These are phyloP conservation scores for Fusarium anguioides DNA, from an alignment of 2,329 filamentous ascomycete species.

Conservation along the genomic window DNA sequence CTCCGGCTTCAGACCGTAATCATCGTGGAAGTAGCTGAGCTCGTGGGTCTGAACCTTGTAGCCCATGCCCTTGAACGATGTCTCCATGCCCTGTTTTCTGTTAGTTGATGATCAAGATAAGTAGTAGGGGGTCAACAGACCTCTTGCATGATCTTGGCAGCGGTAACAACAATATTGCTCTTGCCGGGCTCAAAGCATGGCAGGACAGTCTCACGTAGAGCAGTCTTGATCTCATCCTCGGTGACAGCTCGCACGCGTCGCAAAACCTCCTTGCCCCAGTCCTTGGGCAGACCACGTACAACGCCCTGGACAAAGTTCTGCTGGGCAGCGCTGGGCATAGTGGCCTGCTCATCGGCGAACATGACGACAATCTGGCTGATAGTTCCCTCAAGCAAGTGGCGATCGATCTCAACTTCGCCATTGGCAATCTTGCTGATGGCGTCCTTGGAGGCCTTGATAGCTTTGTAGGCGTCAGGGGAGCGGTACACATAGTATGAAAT, in stretches of 20 bases:
- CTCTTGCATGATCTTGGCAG: slow-evolving; percentile 85
- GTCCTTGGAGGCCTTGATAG: slow-evolving; percentile 79
- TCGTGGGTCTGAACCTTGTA: slow-evolving; percentile 82
- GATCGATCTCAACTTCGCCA: slow-evolving; percentile 78
- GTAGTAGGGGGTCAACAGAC: slow-evolving; percentile 61
- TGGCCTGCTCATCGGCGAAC: slow-evolving; percentile 89
- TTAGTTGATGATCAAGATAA: slow-evolving; percentile 7
- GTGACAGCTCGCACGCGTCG: slow-evolving; percentile 80
- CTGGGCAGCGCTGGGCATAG: slow-evolving; percentile 82
- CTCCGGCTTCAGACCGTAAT: slow-evolving; percentile 82
- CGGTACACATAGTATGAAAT: slow-evolving; percentile 89
- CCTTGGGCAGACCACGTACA: slow-evolving; percentile 77
- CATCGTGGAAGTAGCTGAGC: slow-evolving; percentile 85
- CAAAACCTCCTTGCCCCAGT: slow-evolving; percentile 82
- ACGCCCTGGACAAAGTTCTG: slow-evolving; percentile 87
- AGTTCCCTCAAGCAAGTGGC: slow-evolving; percentile 86
- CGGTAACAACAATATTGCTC: slow-evolving; percentile 89
- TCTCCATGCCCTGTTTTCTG: slow-evolving; percentile 72
- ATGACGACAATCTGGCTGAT: slow-evolving; percentile 88
- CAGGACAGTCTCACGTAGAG: slow-evolving; percentile 79
- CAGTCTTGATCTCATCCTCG: slow-evolving; percentile 79
- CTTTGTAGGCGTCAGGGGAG: slow-evolving; percentile 88
- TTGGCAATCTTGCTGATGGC: slow-evolving; percentile 80
- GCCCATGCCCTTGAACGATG: slow-evolving; percentile 77
- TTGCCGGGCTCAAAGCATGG: slow-evolving; percentile 83